Percentiles rank a stretch among this genome's conserved stretches.
phyloP scores from a whole-genome alignment of 108 stramenopile species.

The Skeletonema potamos region DNA sequence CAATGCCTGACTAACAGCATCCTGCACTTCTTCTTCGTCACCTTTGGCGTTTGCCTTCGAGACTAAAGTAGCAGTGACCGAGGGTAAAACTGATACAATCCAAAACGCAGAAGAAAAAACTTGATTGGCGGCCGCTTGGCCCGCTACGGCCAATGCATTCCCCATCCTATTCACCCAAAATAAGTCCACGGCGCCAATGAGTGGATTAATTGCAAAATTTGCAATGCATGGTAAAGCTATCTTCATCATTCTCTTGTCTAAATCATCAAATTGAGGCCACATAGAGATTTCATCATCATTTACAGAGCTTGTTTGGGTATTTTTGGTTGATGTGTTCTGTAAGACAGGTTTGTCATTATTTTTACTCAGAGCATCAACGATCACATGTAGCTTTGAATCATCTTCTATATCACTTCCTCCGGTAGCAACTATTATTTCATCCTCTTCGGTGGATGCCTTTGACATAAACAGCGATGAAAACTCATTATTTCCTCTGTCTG shows the following conservation, averaged over 20 bases:
- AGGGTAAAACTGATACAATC: constrained; percentile 83
- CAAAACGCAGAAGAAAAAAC: constrained; percentile 84
- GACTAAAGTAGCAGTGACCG: constrained; percentile 82
- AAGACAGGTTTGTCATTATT: not conserved
- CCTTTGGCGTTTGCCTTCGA: constrained; percentile 82
- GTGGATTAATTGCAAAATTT: constrained; percentile 88
- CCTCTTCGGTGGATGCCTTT: not conserved
- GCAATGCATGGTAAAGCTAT: constrained; percentile 86
- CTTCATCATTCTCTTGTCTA: constrained; percentile 76
- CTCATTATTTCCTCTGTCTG: not conserved
- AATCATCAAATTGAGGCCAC: constrained; percentile 70
- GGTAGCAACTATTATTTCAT: not conserved
- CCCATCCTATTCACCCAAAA: constrained; percentile 93
- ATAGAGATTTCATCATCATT: constrained; percentile 26
- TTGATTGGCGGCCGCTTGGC: constrained; percentile 90
- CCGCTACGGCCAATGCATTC: constrained; percentile 89
- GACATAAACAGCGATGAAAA: constrained; percentile 1
- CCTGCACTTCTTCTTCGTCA: constrained; percentile 67
- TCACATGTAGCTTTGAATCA: not conserved
- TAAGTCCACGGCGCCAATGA: constrained; percentile 85
- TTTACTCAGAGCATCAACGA: constrained; percentile 8
- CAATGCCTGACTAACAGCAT: constrained; percentile 81
- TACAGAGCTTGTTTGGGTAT: not conserved
- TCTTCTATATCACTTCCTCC: not conserved
- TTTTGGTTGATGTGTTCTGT: constrained; percentile 7